Evolutionary conservation across 352 stramenopile genomes (phyloP), one percentile per base, ranked within the genome.

Genomic region (Pythium scleroteichum): DNA sequence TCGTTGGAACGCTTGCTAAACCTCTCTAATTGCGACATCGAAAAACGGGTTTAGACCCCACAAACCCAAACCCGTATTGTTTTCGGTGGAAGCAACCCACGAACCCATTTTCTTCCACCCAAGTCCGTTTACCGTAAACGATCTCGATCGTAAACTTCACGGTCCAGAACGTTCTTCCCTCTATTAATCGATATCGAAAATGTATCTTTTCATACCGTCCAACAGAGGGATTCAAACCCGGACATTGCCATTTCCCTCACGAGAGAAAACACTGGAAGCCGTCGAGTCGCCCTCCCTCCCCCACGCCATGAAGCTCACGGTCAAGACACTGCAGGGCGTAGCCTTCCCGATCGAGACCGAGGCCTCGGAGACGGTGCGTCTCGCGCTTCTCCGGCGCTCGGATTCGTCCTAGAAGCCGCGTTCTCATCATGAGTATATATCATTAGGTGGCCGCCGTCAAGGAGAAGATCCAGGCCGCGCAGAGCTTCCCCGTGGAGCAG

Each of bases 311-410:
- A 95, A 92, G 80, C 81, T 93, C 53, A 91, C 85, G 39, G 82
- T 93, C 44, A 95, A 95, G 79, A 95, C 85, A 49, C 71, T 93
- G 22, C 83, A 93, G 67, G 85, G 85, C 67, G 81, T 91, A n/a
- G 78, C 82, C 42, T 92, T 93, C 73, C 63, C 81, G 7, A 69
- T 93, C 46, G 80, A 93, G 24, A 78, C 80, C 32, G 83, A 93
- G 62, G 65, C 76, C 26, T 82, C 80, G 19, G 82, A 95, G 54
- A 79, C 83, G 60, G 85, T 94, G 64, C 12, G 35, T 42, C 17
- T n/a, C 13, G 13, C 14, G 33, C 8, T 14, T 39, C 33, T 8
- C 8, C 33, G 8, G 13, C 10, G 29, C 44, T 50, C 22, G 4
- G 29, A 46, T 17, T 64, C n/a, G n/a, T n/a, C n/a, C n/a, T n/a